Base-by-base conservation (phyloP, 305 asterid species). In the Coffea humblotiana region DNA sequence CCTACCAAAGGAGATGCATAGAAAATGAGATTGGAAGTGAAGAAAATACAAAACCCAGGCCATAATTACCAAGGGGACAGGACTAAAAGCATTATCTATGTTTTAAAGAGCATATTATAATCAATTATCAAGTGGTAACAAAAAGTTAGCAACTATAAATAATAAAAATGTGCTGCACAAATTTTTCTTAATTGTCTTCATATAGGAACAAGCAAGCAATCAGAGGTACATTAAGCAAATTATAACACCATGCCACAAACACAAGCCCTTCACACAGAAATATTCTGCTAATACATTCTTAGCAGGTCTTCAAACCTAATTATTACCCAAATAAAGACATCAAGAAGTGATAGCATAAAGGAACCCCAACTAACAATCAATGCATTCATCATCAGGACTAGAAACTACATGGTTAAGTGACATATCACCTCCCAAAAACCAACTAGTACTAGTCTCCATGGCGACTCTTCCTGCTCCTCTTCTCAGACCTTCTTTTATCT, bases 391-490 rank as follows among this genome's bases (percentile, higher is more conserved):
- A 48, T 47, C 45, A 48, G 7, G 61, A 23, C 4, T 9, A 43
- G 60, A 60, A 61, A 47, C 63, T 15, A n/a, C 10, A 8, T 43
- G 37, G 18, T 37, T 27, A 60, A 23, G 21, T 16, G n/a, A 23
- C 69, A 51, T 56, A 47, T 15, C 72, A 82, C 80, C 74, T 37
- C 48, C 69, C 43, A 2, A 19, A 80, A 35, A 78, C 16, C 32
- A 43, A 64, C 81, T 87, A 94, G 77, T 89, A 90, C 56, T 83
- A 83, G 69, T 86, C 88, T 5, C 67, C 82, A 47, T 21, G 88
- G 74, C 84, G 86, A 77, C 88, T 92, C 45, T 82, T 89, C 86
- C 93, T 84, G 86, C 86, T 88, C 91, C 85, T 92, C 93, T 90
- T 95, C 81, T 76, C 94, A 19, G 88, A 78, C 76, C 94, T 83